Conservation (phyloP, 2,329 filamentous ascomycete species). For the Epicoccum nigrum region DNA sequence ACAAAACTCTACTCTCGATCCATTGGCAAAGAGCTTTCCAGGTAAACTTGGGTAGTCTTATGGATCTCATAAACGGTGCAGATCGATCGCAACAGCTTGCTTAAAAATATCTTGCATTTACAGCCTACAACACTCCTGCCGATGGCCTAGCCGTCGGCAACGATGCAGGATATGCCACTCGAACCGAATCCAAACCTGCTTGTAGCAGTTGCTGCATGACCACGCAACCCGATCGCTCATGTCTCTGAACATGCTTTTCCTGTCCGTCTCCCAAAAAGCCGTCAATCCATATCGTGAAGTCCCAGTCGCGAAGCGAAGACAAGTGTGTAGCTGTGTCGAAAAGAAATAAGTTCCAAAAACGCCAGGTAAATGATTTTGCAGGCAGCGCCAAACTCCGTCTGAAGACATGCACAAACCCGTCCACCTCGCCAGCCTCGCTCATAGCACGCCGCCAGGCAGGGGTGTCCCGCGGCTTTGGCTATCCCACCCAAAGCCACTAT, state of each 20-base stretch:
- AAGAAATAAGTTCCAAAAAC: slow-evolving; percentile 10
- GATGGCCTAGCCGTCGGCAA: too few species aligned
- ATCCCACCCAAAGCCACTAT: slow-evolving; percentile 33
- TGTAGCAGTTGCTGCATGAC: too few species aligned
- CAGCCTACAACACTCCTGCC: too few species aligned
- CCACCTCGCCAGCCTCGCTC: not conserved
- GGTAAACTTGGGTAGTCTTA: too few species aligned
- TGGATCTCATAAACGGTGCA: too few species aligned
- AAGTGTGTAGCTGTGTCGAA: not conserved
- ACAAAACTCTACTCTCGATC: too few species aligned
- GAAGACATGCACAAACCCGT: not conserved
- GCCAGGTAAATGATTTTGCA: slow-evolving; percentile 18
- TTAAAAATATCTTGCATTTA: too few species aligned
- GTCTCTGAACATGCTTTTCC: not conserved
- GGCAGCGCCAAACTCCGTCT: slow-evolving; percentile 14
- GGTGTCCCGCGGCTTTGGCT: slow-evolving; percentile 33
- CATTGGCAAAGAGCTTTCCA: too few species aligned
- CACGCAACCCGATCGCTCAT: too few species aligned
- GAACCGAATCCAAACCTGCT: too few species aligned
- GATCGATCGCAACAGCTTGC: too few species aligned
- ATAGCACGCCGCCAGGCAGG: slow-evolving; percentile 33
- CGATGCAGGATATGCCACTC: too few species aligned
- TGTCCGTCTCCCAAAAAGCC: not conserved
- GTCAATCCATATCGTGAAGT: not conserved
- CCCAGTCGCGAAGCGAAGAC: slow-evolving; percentile 11